phyloP scores from a whole-genome alignment of 257 asterid genomes.

The Ligustrum vulgare region DNA sequence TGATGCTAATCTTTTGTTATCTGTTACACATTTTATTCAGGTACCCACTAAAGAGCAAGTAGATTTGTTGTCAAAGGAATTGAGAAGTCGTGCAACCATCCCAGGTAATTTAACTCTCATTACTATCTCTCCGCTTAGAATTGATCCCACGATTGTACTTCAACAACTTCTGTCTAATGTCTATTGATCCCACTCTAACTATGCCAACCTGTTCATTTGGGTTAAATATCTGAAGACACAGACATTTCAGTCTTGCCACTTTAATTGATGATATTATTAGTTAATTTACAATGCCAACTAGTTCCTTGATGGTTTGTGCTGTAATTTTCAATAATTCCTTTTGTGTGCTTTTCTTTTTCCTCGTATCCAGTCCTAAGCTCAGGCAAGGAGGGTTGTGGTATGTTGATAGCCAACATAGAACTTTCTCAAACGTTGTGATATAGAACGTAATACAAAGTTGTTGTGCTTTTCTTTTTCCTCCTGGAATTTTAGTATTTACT shows the following conservation, averaged over 20 bases:
- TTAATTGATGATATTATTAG: too few species aligned
- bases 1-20: constrained; percentile 2
- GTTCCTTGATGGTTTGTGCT: not conserved
- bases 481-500: constrained; percentile 6
- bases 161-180: too few species aligned
- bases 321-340: not conserved
- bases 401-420: not conserved
- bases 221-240: too few species aligned
- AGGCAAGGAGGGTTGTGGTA: not conserved
- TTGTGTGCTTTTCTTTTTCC: not conserved
- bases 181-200: too few species aligned
- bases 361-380: not conserved
- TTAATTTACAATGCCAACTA: too few species aligned
- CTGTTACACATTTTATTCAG: constrained; percentile 36
- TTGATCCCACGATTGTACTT: too few species aligned
- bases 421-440: not conserved
- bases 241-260: too few species aligned
- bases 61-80: constrained; percentile 78
- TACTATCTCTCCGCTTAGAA: not conserved
- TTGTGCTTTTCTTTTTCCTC: constrained; percentile 6
- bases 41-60: constrained; percentile 96
- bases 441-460: not conserved
- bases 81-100: constrained; percentile 80
- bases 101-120: constrained; percentile 61
- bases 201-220: too few species aligned